These are phyloP conservation scores for Fragaria iinumae DNA, from an alignment of 306 rosid species.

Conservation along the genomic window DNA sequence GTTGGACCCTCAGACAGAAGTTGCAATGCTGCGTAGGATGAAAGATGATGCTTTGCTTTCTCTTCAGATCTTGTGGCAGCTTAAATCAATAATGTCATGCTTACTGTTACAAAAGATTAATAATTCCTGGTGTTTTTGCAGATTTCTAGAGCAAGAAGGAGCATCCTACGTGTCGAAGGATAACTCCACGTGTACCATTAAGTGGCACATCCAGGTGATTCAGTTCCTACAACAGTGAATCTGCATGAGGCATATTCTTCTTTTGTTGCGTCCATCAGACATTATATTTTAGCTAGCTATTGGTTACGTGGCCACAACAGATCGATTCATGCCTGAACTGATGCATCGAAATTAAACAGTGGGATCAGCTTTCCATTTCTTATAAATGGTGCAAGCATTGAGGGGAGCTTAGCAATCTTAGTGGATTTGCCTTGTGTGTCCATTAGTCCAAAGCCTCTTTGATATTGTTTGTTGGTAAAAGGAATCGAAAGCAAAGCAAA, in stretches of 20 bases:
- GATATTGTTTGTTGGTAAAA: not conserved
- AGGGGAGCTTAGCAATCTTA: constrained; percentile 9
- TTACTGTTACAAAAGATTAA: not conserved
- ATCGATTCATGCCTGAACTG: not conserved
- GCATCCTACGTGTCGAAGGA: not conserved
- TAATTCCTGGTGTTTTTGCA: not conserved
- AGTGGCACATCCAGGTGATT: not conserved
- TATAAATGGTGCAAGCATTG: not conserved
- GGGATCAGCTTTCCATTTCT: not conserved
- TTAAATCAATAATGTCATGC: not conserved
- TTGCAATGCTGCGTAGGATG: constrained; percentile 7
- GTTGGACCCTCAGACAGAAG: constrained; percentile 10
- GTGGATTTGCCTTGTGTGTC: constrained; percentile 52
- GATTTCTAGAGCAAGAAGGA: not conserved
- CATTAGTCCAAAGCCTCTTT: constrained; percentile 34
- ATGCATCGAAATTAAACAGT: constrained; percentile 9
- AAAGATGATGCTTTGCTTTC: not conserved
- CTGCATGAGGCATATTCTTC: not conserved
- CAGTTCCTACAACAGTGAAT: not conserved
- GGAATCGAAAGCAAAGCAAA: not conserved
- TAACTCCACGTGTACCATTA: constrained; percentile 1
- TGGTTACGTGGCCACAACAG: not conserved
- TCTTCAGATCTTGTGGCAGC: not conserved
- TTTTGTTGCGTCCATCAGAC: not conserved
- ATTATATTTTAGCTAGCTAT: not conserved